phyloP scores from a whole-genome alignment of 1,284 basidiomycete species.

The Rhodotorula sp. region DNA sequence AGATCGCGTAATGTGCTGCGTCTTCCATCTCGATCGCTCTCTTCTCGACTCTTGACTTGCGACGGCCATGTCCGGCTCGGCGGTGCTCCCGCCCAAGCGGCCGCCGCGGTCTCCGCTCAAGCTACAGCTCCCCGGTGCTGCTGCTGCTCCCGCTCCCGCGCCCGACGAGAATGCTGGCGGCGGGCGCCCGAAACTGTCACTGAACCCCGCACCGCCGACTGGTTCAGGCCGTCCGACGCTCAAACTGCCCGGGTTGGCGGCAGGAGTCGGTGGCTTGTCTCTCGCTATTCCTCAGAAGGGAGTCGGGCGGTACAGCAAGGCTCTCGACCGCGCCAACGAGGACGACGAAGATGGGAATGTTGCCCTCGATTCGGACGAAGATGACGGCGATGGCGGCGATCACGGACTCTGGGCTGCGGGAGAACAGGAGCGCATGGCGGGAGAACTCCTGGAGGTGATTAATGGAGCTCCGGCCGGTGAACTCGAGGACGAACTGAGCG shows the following conservation, averaged over 20 bases:
- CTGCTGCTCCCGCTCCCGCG: neutral
- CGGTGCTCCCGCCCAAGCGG: slow-evolving; percentile 36
- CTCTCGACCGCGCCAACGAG: slow-evolving; percentile 20
- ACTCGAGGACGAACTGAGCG: slow-evolving; percentile 37
- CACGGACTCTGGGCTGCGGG: slow-evolving; percentile 29
- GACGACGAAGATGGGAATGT: neutral
- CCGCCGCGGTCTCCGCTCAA: slow-evolving; percentile 29
- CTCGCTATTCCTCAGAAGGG: slow-evolving; percentile 26
- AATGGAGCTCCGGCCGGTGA: slow-evolving; percentile 27
- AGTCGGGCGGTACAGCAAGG: slow-evolving; percentile 22
- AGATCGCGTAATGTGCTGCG: no score
- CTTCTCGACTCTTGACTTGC: neutral
- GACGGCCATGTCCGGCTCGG: slow-evolving; percentile 20
- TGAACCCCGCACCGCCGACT: slow-evolving; percentile 10
- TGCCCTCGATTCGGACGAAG: slow-evolving; percentile 33
- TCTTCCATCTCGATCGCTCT: no score
- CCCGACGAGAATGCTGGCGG: neutral
- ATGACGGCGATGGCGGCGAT: slow-evolving; percentile 18
- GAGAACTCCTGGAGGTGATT: slow-evolving; percentile 37
- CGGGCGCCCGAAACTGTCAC: slow-evolving; percentile 1
- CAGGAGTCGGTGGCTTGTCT: slow-evolving; percentile 15
- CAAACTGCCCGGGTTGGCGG: slow-evolving; percentile 18
- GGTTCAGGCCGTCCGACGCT: slow-evolving; percentile 15
- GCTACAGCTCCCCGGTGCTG: slow-evolving; percentile 25
- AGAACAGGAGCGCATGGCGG: slow-evolving; percentile 38